Evolutionary conservation across 345 rosid species (phyloP).

Genomic region (Eucalyptus cloeziana): DNA sequence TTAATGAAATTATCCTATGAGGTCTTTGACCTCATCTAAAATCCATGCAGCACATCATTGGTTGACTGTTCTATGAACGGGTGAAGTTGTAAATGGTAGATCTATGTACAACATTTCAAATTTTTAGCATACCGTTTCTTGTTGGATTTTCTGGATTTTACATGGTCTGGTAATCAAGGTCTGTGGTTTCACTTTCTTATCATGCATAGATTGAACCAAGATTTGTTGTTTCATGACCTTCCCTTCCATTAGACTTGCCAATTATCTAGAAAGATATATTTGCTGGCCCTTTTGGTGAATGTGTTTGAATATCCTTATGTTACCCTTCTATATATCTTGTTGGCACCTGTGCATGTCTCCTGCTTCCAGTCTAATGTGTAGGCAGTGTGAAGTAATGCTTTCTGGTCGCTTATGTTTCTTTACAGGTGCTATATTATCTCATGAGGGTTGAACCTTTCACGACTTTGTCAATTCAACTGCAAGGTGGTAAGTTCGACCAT

Average conservation of each 20-base stretch:
- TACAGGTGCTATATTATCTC: slow-evolving; percentile 90
- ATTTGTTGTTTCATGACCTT: not conserved
- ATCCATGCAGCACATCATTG: not conserved
- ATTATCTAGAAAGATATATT: not conserved
- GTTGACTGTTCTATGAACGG: not conserved
- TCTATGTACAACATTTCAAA: not conserved
- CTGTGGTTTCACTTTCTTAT: not conserved
- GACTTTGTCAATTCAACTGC: slow-evolving; percentile 89
- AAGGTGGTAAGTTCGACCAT: slow-evolving; percentile 99
- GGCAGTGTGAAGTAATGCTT: not conserved
- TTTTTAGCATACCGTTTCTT: not conserved
- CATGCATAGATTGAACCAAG: not conserved
- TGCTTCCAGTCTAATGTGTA: not conserved
- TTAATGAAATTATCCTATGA: not conserved
- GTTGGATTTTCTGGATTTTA: not conserved
- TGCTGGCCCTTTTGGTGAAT: not conserved
- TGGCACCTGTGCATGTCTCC: not conserved
- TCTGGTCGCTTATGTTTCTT: not conserved
- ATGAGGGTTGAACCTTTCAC: slow-evolving; percentile 93
- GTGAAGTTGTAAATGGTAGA: not conserved
- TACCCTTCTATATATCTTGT: not conserved
- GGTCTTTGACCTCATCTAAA: not conserved
- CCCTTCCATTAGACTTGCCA: not conserved
- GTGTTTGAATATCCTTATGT: not conserved
- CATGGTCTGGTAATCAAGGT: not conserved